Base-by-base conservation (phyloP, 2,329 filamentous ascomycete genomes). In the Botrytis aclada region DNA sequence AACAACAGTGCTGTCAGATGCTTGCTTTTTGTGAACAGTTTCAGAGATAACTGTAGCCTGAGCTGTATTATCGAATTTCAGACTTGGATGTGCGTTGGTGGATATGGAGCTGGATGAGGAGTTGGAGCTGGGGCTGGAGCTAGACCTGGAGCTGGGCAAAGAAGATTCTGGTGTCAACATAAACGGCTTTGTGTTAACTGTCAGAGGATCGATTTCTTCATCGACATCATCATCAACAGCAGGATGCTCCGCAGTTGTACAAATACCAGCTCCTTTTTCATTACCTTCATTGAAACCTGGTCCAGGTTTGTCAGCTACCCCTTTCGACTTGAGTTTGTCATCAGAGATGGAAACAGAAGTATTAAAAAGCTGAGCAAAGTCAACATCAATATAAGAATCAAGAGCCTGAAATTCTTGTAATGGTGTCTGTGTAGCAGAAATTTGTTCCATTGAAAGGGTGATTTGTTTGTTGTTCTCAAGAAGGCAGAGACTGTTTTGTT, bases 311-410 rank as follows among this genome's bases (percentile, higher is more conserved):
- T 56, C 65, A 58, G 12, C n/a, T 18, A 18, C 1, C 18, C 16
- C 5, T 10, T 18, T 56, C 8, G 43, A 18, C 18, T 56, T 37
- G 29, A 4, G 22, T 22, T 29, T n/a, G 37, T 32, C n/a, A 32
- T 67, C 37, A 39, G 45, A 43, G 8, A 71, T 25, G 29, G 70
- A 66, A 18, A 60, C 9, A 34, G 70, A 66, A 29, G 61, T n/a
- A 29, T 29, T 12, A 29, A 71, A 71, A 45, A 71, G 70, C 12
- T 34, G 12, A 8, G 62, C 61, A 58, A 71, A 71, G 34, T 67
- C 70, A 39, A 71, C 47, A 29, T 67, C 47, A 12, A 67, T 60
- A 12, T 71, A 71, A 43, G 70, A 71, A 56, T 67, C 70, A 29
- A 71, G 62, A 39, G 56, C 54, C 20, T 32, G 43, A 12, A 71